Conservation (phyloP, 768 basidiomycete species). For the Calocera viscosa region DNA sequence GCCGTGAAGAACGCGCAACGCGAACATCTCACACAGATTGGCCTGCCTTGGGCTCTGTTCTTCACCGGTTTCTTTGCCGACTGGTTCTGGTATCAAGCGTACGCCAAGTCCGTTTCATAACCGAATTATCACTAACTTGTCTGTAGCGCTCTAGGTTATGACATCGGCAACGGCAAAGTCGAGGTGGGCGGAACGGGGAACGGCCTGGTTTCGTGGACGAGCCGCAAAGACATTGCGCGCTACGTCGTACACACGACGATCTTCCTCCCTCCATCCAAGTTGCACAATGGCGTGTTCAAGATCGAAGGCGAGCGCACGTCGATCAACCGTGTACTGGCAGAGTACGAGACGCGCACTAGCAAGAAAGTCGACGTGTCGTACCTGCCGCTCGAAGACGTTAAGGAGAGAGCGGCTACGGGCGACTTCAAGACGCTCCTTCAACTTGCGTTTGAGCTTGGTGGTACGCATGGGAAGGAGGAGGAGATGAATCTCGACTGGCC, state of each 20-base stretch:
- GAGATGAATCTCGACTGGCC: too few relatives aligned
- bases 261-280: slow-evolving; percentile 10
- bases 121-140: too few relatives aligned
- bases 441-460: too few relatives aligned
- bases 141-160: slow-evolving; percentile 10
- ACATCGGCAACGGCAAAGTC: slow-evolving; percentile 16
- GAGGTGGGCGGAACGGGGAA: slow-evolving; percentile 16
- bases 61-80: slow-evolving; percentile 15
- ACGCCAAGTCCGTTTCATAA: background rate
- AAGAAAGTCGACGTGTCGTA: slow-evolving; percentile 14
- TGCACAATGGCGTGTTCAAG: slow-evolving; percentile 8
- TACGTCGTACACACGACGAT: slow-evolving; percentile 17
- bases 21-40: background rate
- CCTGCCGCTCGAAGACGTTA: slow-evolving; percentile 10
- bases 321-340: slow-evolving; percentile 17
- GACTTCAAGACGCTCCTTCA: background rate
- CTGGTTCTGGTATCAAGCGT: background rate
- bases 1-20: too few relatives aligned
- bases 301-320: background rate
- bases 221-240: slow-evolving; percentile 19
- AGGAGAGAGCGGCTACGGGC: slow-evolving; percentile 12
- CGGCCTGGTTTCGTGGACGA: slow-evolving; percentile 13
- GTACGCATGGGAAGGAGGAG: too few relatives aligned
- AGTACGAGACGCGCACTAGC: slow-evolving; percentile 11
- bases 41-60: slow-evolving; percentile 17